These are phyloP conservation scores for Lachnellula hyalina DNA, from an alignment of 2,329 filamentous ascomycete genomes.

Conservation along the genomic window DNA sequence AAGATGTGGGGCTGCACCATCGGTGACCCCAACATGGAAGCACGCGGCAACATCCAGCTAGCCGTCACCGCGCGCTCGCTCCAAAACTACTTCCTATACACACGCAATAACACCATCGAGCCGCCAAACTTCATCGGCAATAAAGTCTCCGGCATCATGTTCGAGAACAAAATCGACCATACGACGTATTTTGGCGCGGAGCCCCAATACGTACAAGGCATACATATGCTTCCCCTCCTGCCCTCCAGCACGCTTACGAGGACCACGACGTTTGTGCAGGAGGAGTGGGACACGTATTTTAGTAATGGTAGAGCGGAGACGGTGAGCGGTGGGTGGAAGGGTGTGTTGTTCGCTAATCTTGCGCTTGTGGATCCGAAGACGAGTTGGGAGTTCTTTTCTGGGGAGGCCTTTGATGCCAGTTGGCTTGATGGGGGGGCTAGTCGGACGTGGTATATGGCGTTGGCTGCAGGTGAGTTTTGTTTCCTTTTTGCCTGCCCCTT, in stretches of 20 bases:
- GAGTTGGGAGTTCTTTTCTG: constrained; percentile 71
- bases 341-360: constrained; percentile 76
- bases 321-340: constrained; percentile 75
- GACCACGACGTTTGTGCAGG: constrained; percentile 60
- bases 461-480: constrained; percentile 53
- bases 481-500: background rate
- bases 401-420: constrained; percentile 55
- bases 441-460: constrained; percentile 79
- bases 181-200: constrained; percentile 80
- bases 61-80: constrained; percentile 70
- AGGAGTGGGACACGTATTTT: constrained; percentile 84
- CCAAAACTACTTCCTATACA: constrained; percentile 78
- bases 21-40: constrained; percentile 72
- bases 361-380: constrained; percentile 67
- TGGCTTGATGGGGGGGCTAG: constrained; percentile 81
- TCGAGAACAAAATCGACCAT: constrained; percentile 94
- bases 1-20: constrained; percentile 89
- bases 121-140: constrained; percentile 76
- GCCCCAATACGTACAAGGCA: constrained; percentile 63
- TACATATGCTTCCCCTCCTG: constrained; percentile 28
- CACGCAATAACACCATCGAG: constrained; percentile 61
- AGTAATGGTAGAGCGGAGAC: constrained; percentile 57
- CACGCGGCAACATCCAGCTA: constrained; percentile 76
- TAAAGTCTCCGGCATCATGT: constrained; percentile 66
- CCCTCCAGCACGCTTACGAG: constrained; percentile 60